Base-by-base conservation (phyloP, 164 flowering plant genomes). In the Liriodendron chinense region DNA sequence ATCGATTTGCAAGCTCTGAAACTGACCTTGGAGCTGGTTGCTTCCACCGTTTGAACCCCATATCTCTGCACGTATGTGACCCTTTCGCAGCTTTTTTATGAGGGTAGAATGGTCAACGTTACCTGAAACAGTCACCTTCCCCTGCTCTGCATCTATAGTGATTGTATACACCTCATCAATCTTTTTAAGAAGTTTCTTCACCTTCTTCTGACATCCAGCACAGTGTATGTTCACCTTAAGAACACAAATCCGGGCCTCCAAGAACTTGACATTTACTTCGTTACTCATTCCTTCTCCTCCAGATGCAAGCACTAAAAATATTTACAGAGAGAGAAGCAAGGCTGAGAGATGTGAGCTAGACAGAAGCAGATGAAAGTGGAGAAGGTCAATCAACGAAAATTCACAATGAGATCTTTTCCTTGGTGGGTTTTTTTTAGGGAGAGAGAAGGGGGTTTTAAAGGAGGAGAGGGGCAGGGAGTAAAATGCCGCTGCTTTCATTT, bases 201-300 rank as follows among this genome's bases (percentile, higher is more conserved):
- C 97, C 80, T 92, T 89, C 47, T 86, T 86, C 88, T 88, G 88
- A 70, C 97, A 92, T 63, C 94, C 97, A 79, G 89, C 92, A 83
- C 96, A 92, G 83, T 92, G 96, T 43, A 92, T 90, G 80, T 90
- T 87, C 83, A 92, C 96, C 84, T 92, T 92, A 16, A 92, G 91
- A 68, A 82, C 90, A 81, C 89, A 88, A 74, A 92, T 92, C 95
- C 86, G 93, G 82, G 88, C 86, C 93, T 89, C 89, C 86, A 91
- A 78, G 22, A 88, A 82, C n/a, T 56, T 92, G 79, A 86, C 86
- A 88, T 85, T 91, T 77, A 86, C 90, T 74, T 89, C 93, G 81
- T 88, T 88, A 83, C 93, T 91, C 95, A 91, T 90, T 23, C 75
- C 70, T 23, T 74, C 70, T 47, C 71, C 69, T 56, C 16, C 20